A percentile compares a stretch with the other conserved stretches of the same genome.
Evolutionary conservation across 768 basidiomycete species (phyloP).

Genomic region (Macrolepiota dolichaula): DNA sequence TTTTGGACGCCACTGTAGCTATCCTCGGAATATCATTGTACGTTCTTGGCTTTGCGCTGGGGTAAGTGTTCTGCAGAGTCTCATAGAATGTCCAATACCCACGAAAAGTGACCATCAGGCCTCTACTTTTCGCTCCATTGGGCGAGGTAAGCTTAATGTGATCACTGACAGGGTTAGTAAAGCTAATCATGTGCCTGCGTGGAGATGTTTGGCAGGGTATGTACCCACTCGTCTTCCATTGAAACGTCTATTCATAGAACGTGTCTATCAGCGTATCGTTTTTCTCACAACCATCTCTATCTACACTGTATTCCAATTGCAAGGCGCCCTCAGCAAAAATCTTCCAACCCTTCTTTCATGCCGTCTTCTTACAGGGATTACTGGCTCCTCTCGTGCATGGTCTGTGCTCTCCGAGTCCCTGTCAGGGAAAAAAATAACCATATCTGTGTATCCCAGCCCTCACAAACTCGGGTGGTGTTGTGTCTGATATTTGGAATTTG

Average conservation of each 20-base stretch:
- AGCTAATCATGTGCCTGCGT: conserved; percentile 1
- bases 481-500: conserved; percentile 58
- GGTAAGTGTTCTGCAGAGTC: not conserved
- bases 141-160: conserved; percentile 40
- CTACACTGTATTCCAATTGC: conserved; percentile 52
- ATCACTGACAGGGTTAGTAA: conserved; percentile 10
- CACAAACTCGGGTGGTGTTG: conserved; percentile 54
- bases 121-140: conserved; percentile 53
- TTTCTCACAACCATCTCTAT: conserved; percentile 51
- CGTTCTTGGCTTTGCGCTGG: too few relatives aligned
- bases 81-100: not conserved
- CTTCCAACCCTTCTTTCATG: conserved; percentile 45
- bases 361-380: conserved; percentile 54
- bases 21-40: too few relatives aligned
- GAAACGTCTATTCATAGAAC: not conserved
- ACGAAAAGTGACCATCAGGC: conserved; percentile 25
- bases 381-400: conserved; percentile 51
- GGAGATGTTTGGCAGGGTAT: conserved; percentile 54
- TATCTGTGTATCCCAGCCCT: too few relatives aligned
- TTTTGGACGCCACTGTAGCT: too few relatives aligned
- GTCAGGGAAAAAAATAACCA: not conserved
- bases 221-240: conserved; percentile 11
- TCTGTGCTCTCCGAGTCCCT: not conserved
- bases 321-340: conserved; percentile 50
- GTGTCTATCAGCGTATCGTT: conserved; percentile 39